phyloP scores from a whole-genome alignment of 148 eudicot species.

The Vaccinium vitisidaea region DNA sequence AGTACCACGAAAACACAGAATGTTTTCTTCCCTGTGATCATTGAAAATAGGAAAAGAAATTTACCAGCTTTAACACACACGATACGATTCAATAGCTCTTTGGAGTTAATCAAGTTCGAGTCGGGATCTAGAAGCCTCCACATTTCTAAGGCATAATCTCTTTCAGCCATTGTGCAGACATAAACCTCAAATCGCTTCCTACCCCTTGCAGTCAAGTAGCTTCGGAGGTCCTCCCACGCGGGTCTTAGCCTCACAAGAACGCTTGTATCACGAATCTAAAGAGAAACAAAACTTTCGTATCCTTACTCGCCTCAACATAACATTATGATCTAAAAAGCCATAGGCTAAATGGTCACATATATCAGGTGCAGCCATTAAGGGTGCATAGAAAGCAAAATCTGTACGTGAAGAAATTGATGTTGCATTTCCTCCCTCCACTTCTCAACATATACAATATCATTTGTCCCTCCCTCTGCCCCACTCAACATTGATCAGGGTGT shows the following conservation, averaged over 20 bases:
- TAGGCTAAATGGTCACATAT: background rate
- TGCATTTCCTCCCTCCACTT: background rate
- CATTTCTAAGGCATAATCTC: conserved; percentile 99
- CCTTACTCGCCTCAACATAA: background rate
- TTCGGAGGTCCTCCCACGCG: conserved; percentile 98
- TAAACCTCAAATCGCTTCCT: conserved; percentile 97
- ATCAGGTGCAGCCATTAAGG: conserved; percentile 8
- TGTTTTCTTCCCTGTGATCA: background rate
- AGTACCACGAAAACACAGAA: conserved; percentile 5
- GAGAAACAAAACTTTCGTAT: background rate
- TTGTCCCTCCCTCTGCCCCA: background rate
- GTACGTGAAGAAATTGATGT: background rate
- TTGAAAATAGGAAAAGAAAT: conserved; percentile 15
- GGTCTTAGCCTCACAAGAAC: conserved; percentile 99
- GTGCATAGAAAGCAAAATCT: conserved; percentile 5
- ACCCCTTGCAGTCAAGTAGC: conserved; percentile 95
- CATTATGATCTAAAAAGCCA: background rate
- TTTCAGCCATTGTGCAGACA: conserved; percentile 99
- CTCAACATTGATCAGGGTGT: background rate
- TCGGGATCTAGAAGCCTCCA: conserved; percentile 99
- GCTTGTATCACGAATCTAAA: conserved; percentile 96
- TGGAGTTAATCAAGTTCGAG: conserved; percentile 72
- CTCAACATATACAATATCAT: background rate
- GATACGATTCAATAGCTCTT: conserved; percentile 79
- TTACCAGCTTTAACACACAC: conserved; percentile 94